A percentile compares a stretch with the other conserved stretches of the same genome.
Conservation (phyloP, 257 asterid genomes). For the Gentiana macrophylla region DNA sequence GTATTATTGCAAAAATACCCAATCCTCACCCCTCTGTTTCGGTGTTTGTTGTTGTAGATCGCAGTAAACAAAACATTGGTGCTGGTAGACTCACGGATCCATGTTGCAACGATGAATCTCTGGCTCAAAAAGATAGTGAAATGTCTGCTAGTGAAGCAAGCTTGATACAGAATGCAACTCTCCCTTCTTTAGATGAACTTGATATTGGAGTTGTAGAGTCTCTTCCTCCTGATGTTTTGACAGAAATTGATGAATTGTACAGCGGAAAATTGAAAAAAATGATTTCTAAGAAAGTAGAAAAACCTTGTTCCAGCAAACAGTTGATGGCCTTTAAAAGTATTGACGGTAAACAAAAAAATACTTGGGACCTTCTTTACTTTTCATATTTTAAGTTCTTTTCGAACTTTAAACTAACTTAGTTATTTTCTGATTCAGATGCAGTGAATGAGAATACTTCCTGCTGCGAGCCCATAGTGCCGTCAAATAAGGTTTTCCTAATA, state of each 20-base stretch:
- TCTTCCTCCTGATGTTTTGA: constrained; percentile 79
- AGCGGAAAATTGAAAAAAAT: constrained; percentile 56
- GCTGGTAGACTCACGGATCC: constrained; percentile 17
- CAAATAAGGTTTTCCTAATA: constrained; percentile 11
- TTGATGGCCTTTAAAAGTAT: constrained; percentile 13
- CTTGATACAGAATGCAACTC: constrained; percentile 27
- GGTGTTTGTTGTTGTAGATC: constrained; percentile 18
- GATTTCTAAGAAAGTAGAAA: constrained; percentile 42
- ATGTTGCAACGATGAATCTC: constrained; percentile 22
- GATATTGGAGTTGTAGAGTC: constrained; percentile 73
- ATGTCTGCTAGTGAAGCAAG: constrained; percentile 35
- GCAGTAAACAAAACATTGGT: constrained; percentile 15
- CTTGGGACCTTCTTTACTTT: constrained; percentile 4
- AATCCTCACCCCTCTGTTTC: background rate
- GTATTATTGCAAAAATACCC: too few relatives aligned
- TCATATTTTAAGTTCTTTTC: background rate
- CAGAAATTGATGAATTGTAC: constrained; percentile 80
- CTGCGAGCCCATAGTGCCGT: constrained; percentile 13
- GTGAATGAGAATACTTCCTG: constrained; percentile 18
- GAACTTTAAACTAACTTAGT: constrained; percentile 7
- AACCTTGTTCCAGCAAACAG: constrained; percentile 8
- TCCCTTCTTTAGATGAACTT: constrained; percentile 78
- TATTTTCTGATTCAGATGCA: constrained; percentile 19
- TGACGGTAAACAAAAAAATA: constrained; percentile 26
- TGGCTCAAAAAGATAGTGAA: constrained; percentile 21